These are phyloP conservation scores for Priceomyces melissophilus DNA, from an alignment of 805 yeast genomes.

Conservation along the genomic window DNA sequence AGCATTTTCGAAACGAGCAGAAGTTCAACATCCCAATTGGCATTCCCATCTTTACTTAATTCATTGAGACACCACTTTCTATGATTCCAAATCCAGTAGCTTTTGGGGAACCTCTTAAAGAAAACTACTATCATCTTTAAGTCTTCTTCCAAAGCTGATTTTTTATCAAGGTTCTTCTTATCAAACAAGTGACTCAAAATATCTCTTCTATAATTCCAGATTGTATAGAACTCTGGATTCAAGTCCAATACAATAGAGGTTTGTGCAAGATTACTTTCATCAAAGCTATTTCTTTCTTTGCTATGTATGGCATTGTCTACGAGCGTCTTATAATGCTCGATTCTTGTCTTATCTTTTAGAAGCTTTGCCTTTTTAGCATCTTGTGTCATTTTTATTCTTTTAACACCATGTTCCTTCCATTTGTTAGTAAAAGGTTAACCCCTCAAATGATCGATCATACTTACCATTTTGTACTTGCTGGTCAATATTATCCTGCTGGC, in stretches of 20 bases:
- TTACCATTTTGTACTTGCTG: conserved; percentile 4
- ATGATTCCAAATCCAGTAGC: conserved; percentile 97
- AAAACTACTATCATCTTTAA: conserved; percentile 56
- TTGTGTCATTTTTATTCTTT: conserved; percentile 52
- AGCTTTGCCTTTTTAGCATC: conserved; percentile 53
- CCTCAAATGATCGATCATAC: neutral
- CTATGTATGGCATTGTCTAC: conserved; percentile 40
- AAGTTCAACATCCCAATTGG: conserved; percentile 72
- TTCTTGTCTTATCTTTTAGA: conserved; percentile 58
- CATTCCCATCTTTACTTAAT: conserved; percentile 42
- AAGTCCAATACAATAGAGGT: conserved; percentile 57
- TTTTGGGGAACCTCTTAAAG: conserved; percentile 72
- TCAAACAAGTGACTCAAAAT: conserved; percentile 41
- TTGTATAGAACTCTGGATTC: conserved; percentile 85
- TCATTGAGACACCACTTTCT: conserved; percentile 70
- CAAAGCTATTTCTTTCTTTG: conserved; percentile 15
- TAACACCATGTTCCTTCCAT: conserved; percentile 63
- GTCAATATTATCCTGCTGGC: neutral
- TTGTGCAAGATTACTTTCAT: conserved; percentile 40
- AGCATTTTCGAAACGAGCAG: conserved; percentile 65
- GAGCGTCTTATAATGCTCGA: conserved; percentile 49
- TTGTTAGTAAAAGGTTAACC: conserved; percentile 12
- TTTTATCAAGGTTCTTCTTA: conserved; percentile 8
- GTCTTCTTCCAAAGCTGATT: conserved; percentile 47
- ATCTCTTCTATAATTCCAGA: conserved; percentile 88